Percentiles rank a stretch among this genome's conserved stretches.
These are phyloP conservation scores for Mayamaea pseudoterrestris DNA, from an alignment of 108 stramenopile species.

Conservation along the genomic window DNA sequence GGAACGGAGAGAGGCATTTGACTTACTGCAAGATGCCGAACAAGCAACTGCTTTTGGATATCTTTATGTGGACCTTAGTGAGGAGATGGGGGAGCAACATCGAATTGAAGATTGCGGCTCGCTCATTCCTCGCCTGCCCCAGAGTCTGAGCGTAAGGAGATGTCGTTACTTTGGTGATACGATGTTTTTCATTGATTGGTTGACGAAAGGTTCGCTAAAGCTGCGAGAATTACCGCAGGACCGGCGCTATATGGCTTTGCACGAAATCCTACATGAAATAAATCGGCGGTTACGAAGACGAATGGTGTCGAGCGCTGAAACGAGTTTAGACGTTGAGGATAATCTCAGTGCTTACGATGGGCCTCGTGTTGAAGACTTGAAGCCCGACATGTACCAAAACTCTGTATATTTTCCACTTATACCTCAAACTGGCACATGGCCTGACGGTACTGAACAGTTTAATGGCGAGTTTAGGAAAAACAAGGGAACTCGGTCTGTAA, in stretches of 20 bases:
- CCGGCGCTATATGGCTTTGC: constrained; percentile 20
- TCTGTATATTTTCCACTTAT: constrained; percentile 76
- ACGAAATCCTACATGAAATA: constrained; percentile 43
- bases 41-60: constrained; percentile 78
- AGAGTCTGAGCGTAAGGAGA: constrained; percentile 52
- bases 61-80: constrained; percentile 11
- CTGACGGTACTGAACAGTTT: constrained; percentile 18
- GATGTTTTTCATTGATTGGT: constrained; percentile 76
- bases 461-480: too few relatives aligned
- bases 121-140: constrained; percentile 19
- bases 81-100: not conserved
- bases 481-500: constrained; percentile 10
- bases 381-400: constrained; percentile 51
- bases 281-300: constrained; percentile 65
- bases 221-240: constrained; percentile 34
- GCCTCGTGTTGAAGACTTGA: constrained; percentile 30
- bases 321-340: constrained; percentile 76
- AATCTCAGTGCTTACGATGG: constrained; percentile 39
- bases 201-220: constrained; percentile 74
- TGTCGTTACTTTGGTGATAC: constrained; percentile 84
- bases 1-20: constrained; percentile 69
- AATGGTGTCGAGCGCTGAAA: constrained; percentile 63
- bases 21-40: constrained; percentile 78
- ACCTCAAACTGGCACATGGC: constrained; percentile 52
- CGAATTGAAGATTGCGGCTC: not conserved